A percentile compares a stretch with the other conserved stretches of the same genome.
Evolutionary conservation across 768 basidiomycete genomes (phyloP).

Genomic region (Boletus reticuloceps): DNA sequence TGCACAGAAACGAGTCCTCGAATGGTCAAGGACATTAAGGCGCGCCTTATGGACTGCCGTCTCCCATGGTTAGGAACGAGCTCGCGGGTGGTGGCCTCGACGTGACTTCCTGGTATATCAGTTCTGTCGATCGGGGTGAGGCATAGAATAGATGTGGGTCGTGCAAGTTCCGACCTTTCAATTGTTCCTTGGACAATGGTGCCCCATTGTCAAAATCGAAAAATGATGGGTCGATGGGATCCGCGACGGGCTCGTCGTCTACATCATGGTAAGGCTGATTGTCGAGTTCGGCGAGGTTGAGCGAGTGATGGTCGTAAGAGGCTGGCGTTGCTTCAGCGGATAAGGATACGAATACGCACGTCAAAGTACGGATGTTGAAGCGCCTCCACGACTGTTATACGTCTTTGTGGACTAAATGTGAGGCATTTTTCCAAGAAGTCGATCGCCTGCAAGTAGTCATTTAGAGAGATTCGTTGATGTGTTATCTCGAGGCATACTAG

Average conservation of each 20-base stretch:
- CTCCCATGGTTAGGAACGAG: conserved; percentile 14
- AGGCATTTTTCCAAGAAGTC: conserved; percentile 79
- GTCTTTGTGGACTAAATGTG: conserved; percentile 81
- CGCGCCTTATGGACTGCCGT: conserved; percentile 7
- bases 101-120: conserved; percentile 54
- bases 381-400: conserved; percentile 86
- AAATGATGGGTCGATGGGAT: conserved; percentile 70
- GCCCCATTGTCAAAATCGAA: conserved; percentile 80
- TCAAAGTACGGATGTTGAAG: conserved; percentile 87
- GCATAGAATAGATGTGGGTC: background rate
- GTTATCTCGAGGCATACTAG: conserved; percentile 36
- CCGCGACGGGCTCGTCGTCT: conserved; percentile 83
- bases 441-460: conserved; percentile 45
- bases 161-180: conserved; percentile 51
- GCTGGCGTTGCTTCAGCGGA: background rate
- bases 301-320: background rate
- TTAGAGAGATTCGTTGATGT: background rate
- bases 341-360: conserved; percentile 38
- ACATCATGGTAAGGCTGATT: conserved; percentile 78
- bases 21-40: no score
- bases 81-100: conserved; percentile 11
- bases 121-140: conserved; percentile 15
- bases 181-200: conserved; percentile 59
- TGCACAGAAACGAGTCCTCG: no score
- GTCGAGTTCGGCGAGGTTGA: background rate